phyloP scores from a whole-genome alignment of 129 eudicot species.

The Logfia minima region DNA sequence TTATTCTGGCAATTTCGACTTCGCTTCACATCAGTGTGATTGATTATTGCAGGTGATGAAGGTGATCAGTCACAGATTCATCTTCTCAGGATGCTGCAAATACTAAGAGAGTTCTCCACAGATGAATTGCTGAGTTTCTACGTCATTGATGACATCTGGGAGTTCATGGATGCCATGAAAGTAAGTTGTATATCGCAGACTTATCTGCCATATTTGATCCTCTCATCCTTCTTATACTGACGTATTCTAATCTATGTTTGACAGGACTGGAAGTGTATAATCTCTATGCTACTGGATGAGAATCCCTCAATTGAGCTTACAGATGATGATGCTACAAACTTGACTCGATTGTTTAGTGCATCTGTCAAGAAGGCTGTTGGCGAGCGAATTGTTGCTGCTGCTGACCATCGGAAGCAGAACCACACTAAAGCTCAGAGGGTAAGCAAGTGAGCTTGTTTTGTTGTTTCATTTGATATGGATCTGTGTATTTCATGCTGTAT shows the following conservation, averaged over 20 bases:
- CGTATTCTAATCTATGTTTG: conserved; percentile 21
- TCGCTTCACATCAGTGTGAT: conserved; percentile 18
- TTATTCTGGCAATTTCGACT: background rate
- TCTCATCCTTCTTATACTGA: background rate
- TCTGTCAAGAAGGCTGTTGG: conserved; percentile 93
- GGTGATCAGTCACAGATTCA: conserved; percentile 68
- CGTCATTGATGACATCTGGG: conserved; percentile 99
- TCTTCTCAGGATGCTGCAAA: conserved; percentile 82
- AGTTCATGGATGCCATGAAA: conserved; percentile 97
- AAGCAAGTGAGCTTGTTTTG: conserved; percentile 15
- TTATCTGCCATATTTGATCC: background rate
- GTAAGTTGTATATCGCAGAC: conserved; percentile 42
- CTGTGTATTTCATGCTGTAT: conserved; percentile 10
- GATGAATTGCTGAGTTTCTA: conserved; percentile 77
- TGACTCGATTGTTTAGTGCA: conserved; percentile 72
- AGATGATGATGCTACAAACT: conserved; percentile 83
- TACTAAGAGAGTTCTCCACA: conserved; percentile 82
- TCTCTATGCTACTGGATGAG: conserved; percentile 81
- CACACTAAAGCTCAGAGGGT: conserved; percentile 85
- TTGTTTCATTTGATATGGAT: conserved; percentile 13
- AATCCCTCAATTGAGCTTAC: conserved; percentile 80
- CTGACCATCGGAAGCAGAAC: conserved; percentile 66
- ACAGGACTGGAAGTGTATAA: conserved; percentile 92
- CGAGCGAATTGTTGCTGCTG: conserved; percentile 89
- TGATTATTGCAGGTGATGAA: conserved; percentile 59